Evolutionary conservation across 805 yeast species (phyloP), one percentile per base, ranked within the genome.

Genomic region (Naumovozyma dairenensis): DNA sequence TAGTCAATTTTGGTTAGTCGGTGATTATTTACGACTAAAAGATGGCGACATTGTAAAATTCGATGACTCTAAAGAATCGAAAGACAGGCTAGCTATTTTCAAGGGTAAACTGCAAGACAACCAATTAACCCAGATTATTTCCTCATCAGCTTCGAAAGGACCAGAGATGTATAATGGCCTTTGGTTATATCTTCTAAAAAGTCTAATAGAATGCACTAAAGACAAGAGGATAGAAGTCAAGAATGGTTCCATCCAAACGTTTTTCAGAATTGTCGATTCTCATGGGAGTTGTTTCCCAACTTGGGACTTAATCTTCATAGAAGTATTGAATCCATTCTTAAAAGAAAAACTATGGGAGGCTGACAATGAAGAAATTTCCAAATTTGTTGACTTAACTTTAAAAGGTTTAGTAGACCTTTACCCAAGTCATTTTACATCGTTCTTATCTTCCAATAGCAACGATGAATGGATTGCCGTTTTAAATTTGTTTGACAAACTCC

Each of bases 1-100:
- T 6, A 83, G 95, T 45, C 81, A 86, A 44, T 87, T 86, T 49
- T 89, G 97, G 97, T 56, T 81, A 12, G 74, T 92, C 3, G 82
- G 96, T 45, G 97, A 92, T 48, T 75, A 77, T 37, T 57, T 78
- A 27, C 66, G 75, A 34, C 59, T 30, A 13, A 37, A 36, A 19
- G 36, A 38, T 27, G 25, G 22, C n/a, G 22, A 25, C 13, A 14
- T 10, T 6, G 13, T 24, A 10, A 12, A 24, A 24, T 24, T 24
- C 13, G 13, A 24, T n/a, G 25, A 32, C n/a, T 35, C 35, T 16
- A 12, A 32, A 18, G 32, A 29, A 12, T 17, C 22, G 17, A 33
- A 34, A 14, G n/a, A n/a, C n/a, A n/a, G n/a, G n/a, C n/a, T n/a
- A n/a, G n/a, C n/a, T n/a, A n/a, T n/a, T n/a, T 40, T 47, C 24